phyloP scores from a whole-genome alignment of 768 basidiomycete genomes.

The Candolleomyces eurysporus region DNA sequence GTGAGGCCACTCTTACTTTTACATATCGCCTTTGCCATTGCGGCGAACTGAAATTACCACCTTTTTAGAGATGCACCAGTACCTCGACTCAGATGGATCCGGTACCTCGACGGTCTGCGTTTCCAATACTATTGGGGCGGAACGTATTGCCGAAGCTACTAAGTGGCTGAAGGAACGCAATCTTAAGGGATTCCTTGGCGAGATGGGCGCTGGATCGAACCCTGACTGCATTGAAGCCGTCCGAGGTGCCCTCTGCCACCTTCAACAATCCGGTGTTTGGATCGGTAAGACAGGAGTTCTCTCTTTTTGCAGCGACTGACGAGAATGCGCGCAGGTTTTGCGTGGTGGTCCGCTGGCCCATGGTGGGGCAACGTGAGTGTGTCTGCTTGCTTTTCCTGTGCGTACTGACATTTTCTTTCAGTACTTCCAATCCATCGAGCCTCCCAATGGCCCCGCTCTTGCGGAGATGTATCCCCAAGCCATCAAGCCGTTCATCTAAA shows the following conservation, averaged over 20 bases:
- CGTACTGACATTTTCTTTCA: conserved; percentile 3
- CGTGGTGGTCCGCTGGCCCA: conserved; percentile 63
- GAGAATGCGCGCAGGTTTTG: conserved; percentile 13
- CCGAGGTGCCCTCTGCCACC: conserved; percentile 52
- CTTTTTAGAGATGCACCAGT: conserved; percentile 61
- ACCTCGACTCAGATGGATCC: conserved; percentile 66
- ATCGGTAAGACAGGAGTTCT: conserved; percentile 27
- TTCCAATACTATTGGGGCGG: conserved; percentile 56
- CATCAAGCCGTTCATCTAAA: conserved; percentile 49
- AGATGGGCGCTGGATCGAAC: conserved; percentile 55
- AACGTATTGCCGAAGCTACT: conserved; percentile 56
- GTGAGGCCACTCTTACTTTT: conserved; percentile 26
- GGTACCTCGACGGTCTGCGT: conserved; percentile 55
- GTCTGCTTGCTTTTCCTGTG: not conserved
- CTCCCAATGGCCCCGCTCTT: conserved; percentile 53
- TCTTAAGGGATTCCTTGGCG: conserved; percentile 64
- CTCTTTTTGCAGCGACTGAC: not conserved
- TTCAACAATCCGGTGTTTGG: conserved; percentile 60
- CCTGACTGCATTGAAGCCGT: conserved; percentile 49
- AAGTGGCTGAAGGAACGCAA: conserved; percentile 56
- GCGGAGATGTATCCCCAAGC: conserved; percentile 54
- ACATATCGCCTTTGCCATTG: not conserved
- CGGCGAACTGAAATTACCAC: not conserved
- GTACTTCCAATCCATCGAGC: conserved; percentile 65
- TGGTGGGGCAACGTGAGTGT: conserved; percentile 57